A percentile compares a stretch with the other conserved stretches of the same genome.
Conservation (phyloP, 352 stramenopile species). For the Globisporangium canariense region DNA sequence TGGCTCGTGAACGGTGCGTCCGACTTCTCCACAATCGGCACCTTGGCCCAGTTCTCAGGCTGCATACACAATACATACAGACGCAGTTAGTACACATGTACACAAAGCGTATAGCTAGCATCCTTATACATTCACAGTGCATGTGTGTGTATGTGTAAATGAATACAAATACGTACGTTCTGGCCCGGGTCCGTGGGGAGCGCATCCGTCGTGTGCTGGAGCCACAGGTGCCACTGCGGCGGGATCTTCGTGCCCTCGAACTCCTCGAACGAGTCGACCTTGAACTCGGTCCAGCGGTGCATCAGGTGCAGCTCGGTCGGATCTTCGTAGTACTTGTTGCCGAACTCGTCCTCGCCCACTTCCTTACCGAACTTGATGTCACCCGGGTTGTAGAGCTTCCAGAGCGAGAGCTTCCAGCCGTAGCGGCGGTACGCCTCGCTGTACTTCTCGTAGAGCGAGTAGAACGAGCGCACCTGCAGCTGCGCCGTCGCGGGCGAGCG, state of each 20-base stretch:
- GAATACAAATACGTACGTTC: slow-evolving; percentile 34
- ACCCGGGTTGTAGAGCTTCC: slow-evolving; percentile 87
- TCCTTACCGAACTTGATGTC: slow-evolving; percentile 87
- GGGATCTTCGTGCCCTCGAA: slow-evolving; percentile 76
- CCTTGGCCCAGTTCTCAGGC: slow-evolving; percentile 70
- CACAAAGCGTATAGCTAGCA: no score
- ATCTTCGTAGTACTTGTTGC: slow-evolving; percentile 88
- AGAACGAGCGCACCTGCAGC: slow-evolving; percentile 66
- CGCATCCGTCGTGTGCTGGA: slow-evolving; percentile 79
- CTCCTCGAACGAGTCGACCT: slow-evolving; percentile 75
- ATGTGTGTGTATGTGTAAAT: not conserved
- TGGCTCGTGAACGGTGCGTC: slow-evolving; percentile 74
- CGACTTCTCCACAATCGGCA: slow-evolving; percentile 43
- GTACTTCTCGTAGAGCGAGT: slow-evolving; percentile 82
- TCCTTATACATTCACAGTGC: not conserved
- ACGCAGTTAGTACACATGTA: not conserved
- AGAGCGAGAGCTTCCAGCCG: slow-evolving; percentile 76
- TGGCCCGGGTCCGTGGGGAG: slow-evolving; percentile 53
- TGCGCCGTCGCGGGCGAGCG: not conserved
- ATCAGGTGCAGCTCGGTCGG: slow-evolving; percentile 67
- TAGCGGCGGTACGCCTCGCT: slow-evolving; percentile 75
- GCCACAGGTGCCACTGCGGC: slow-evolving; percentile 84
- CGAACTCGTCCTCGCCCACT: slow-evolving; percentile 79
- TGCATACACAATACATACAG: slow-evolving; percentile 11
- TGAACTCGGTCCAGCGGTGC: slow-evolving; percentile 84